These are phyloP conservation scores for Scedosporium boydii DNA, from an alignment of 2,329 filamentous ascomycete genomes.

Conservation along the genomic window DNA sequence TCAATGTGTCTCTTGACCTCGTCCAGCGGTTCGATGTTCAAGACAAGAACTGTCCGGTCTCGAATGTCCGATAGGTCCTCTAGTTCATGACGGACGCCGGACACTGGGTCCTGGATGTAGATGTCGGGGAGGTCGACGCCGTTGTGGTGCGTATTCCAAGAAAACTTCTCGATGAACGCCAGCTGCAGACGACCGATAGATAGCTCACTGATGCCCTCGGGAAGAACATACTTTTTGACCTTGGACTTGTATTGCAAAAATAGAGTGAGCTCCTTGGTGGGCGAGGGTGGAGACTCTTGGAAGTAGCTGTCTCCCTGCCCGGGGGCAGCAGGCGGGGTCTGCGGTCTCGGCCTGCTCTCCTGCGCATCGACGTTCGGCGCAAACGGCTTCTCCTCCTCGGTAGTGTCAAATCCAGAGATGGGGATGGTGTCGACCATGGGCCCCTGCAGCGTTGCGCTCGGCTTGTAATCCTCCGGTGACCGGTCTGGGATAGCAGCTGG, in stretches of 20 bases:
- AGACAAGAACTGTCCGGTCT: constrained; percentile 85
- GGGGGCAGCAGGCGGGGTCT: constrained; percentile 11
- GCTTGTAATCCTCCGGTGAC: constrained; percentile 58
- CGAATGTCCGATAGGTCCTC: constrained; percentile 91
- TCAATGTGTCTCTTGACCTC: constrained; percentile 96
- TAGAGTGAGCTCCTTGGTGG: constrained; percentile 80
- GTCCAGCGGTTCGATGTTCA: constrained; percentile 88
- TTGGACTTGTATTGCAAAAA: constrained; percentile 96
- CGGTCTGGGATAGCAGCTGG: neutral
- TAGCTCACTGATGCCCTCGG: constrained; percentile 74
- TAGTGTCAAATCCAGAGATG: constrained; percentile 19
- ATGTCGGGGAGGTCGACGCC: constrained; percentile 91
- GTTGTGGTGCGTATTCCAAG: constrained; percentile 95
- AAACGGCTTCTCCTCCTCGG: constrained; percentile 16
- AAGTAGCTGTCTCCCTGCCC: constrained; percentile 34
- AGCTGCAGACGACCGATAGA: constrained; percentile 83
- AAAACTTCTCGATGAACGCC: constrained; percentile 98
- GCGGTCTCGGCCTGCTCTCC: constrained; percentile 12
- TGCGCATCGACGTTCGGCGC: neutral
- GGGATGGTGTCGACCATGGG: constrained; percentile 43
- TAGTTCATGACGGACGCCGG: constrained; percentile 91
- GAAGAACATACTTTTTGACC: constrained; percentile 88
- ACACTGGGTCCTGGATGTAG: constrained; percentile 92
- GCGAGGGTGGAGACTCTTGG: constrained; percentile 49
- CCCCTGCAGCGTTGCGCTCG: constrained; percentile 50